These are phyloP conservation scores for Anethum foeniculum DNA, from an alignment of 140 eudicot genomes.

Conservation along the genomic window DNA sequence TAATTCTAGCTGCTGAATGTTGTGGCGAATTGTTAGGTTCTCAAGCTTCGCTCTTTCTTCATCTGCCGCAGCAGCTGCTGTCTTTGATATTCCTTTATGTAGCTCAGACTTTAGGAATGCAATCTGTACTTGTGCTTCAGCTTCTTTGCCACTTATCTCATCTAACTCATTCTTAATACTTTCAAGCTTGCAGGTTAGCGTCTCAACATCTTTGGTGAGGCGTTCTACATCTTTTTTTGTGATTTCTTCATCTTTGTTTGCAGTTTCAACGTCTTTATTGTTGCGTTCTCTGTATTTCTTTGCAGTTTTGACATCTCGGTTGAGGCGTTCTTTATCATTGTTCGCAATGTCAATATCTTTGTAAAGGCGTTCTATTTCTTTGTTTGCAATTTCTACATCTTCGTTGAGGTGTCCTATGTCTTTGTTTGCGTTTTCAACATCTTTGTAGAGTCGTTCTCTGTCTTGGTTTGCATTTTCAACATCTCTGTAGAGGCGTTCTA, in stretches of 20 bases:
- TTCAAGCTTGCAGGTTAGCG: conserved; percentile 20
- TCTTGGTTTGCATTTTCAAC: neutral
- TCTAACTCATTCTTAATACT: neutral
- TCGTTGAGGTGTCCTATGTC: neutral
- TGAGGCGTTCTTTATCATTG: neutral
- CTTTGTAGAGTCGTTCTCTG: neutral
- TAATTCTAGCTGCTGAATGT: conserved; percentile 46
- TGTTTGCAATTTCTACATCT: neutral
- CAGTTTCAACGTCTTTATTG: neutral
- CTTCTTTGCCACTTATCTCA: conserved; percentile 21
- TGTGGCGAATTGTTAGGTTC: conserved; percentile 31
- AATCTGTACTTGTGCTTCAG: conserved; percentile 43
- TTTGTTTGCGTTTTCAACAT: conserved; percentile 10
- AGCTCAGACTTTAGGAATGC: conserved; percentile 52
- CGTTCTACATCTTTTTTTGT: conserved; percentile 6
- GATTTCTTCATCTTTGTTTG: neutral
- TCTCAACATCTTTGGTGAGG: conserved; percentile 9
- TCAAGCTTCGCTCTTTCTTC: conserved; percentile 46
- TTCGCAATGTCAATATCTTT: neutral
- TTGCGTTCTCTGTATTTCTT: neutral
- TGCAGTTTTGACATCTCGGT: neutral
- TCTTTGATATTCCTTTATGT: conserved; percentile 40
- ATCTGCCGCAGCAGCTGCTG: conserved; percentile 48
- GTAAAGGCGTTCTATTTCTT: neutral
- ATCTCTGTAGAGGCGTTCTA: neutral